A percentile compares a stretch with the other conserved stretches of the same genome.
Conservation (phyloP, 2,329 filamentous ascomycete genomes). For the Colletotrichum spinosum region DNA sequence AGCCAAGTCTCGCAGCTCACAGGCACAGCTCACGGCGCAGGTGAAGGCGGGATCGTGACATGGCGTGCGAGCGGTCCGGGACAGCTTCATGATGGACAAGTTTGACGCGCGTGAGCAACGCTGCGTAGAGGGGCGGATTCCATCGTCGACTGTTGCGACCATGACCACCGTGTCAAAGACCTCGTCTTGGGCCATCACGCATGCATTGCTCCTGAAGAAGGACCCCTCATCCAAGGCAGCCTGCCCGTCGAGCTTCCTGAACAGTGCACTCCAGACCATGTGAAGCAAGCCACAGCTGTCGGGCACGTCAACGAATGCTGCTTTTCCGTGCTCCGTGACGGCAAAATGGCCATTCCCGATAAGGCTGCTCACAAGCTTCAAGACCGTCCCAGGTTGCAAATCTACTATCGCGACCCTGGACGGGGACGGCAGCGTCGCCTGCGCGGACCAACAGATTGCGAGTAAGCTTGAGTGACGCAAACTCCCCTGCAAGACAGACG, state of each 20-base stretch:
- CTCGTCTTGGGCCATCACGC: neutral
- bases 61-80: slow-evolving; percentile 9
- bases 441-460: slow-evolving; percentile 3
- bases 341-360: slow-evolving; percentile 2
- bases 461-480: slow-evolving; percentile 4
- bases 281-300: too few relatives aligned
- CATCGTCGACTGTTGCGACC: neutral
- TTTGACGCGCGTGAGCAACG: slow-evolving; percentile 16
- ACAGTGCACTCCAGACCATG: slow-evolving; percentile 2
- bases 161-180: too few relatives aligned
- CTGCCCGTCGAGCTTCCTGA: slow-evolving; percentile 15
- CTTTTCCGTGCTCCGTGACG: slow-evolving; percentile 19
- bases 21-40: slow-evolving; percentile 7
- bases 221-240: too few relatives aligned
- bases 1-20: neutral
- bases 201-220: neutral
- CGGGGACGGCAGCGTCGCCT: slow-evolving; percentile 13
- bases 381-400: neutral
- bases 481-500: slow-evolving; percentile 12
- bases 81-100: neutral
- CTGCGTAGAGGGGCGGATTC: slow-evolving; percentile 9
- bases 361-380: neutral
- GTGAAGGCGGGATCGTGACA: neutral
- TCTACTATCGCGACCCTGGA: neutral
- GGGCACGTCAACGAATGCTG: too few relatives aligned